phyloP scores from a whole-genome alignment of 2,329 filamentous ascomycete genomes.

The Colletotrichum destructivum region DNA sequence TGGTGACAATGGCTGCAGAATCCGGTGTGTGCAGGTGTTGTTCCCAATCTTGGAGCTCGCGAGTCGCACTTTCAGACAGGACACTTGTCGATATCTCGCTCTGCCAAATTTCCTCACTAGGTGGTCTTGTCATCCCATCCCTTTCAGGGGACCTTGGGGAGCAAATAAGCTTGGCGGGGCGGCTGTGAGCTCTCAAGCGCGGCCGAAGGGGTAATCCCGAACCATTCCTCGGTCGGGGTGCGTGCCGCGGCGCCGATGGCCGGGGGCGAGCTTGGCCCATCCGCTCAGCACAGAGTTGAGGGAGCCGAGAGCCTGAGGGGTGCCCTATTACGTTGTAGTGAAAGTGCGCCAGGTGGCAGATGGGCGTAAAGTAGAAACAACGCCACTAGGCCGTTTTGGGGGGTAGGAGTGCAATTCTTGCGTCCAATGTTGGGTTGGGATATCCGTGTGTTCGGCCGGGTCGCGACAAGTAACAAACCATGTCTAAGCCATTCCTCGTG shows the following conservation, averaged over 20 bases:
- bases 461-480: neutral
- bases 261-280: constrained; percentile 3
- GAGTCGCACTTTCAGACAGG: neutral
- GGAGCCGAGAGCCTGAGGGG: neutral
- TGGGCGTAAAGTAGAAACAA: neutral
- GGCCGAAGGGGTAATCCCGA: constrained; percentile 16
- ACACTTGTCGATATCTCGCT: constrained; percentile 26
- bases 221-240: neutral
- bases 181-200: neutral
- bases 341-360: neutral
- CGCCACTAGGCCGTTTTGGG: constrained; percentile 21
- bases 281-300: neutral
- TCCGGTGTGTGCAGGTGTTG: neutral
- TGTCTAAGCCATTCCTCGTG: neutral
- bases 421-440: constrained; percentile 1
- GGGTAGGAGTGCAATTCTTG: neutral
- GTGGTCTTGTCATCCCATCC: constrained; percentile 7
- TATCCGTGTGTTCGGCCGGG: neutral
- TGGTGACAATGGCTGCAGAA: neutral
- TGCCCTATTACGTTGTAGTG: neutral
- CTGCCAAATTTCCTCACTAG: neutral
- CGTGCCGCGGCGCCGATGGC: neutral
- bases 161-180: constrained; percentile 1
- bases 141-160: neutral
- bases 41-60: neutral